Evolutionary conservation across 495 filamentous ascomycete genomes (phyloP).

Genomic region (Barbatosphaeria neglecta): DNA sequence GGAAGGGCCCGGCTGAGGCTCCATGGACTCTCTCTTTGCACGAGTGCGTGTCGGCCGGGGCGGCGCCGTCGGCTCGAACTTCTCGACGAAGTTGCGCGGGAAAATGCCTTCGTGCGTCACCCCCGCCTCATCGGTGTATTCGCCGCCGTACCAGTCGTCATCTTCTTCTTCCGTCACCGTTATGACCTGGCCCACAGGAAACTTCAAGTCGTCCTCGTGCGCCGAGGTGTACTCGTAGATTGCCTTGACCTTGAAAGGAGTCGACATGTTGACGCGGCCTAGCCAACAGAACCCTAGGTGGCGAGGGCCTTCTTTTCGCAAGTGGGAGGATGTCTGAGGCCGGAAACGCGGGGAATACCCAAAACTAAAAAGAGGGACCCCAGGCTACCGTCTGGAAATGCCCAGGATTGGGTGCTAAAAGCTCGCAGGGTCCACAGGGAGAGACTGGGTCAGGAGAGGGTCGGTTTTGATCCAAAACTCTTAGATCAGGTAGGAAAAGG

Average conservation of each 20-base stretch:
- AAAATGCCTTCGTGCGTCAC: slow-evolving; percentile 79
- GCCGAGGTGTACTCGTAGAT: slow-evolving; percentile 83
- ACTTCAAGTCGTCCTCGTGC: slow-evolving; percentile 91
- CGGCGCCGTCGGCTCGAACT: slow-evolving; percentile 81
- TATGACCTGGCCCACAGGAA: slow-evolving; percentile 75
- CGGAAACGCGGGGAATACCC: background rate
- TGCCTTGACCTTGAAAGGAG: slow-evolving; percentile 84
- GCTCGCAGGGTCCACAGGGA: background rate
- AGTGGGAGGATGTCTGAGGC: background rate
- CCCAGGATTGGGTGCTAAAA: background rate
- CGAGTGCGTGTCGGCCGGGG: slow-evolving; percentile 68
- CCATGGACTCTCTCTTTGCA: slow-evolving; percentile 55
- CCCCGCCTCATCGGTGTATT: slow-evolving; percentile 68
- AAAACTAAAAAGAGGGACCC: background rate
- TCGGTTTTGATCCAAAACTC: too few relatives aligned
- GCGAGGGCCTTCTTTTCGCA: background rate
- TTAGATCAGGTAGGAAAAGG: background rate
- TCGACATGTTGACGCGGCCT: slow-evolving; percentile 50
- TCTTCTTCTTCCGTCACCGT: slow-evolving; percentile 89
- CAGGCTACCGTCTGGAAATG: background rate
- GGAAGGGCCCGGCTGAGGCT: slow-evolving; percentile 19
- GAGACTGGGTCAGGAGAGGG: too few relatives aligned
- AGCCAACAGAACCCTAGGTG: background rate
- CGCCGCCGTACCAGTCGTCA: slow-evolving; percentile 87
- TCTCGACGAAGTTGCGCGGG: slow-evolving; percentile 93